Evolutionary conservation across 176 grass and related monocot genomes (phyloP).

Genomic region (Oryza officinalis): DNA sequence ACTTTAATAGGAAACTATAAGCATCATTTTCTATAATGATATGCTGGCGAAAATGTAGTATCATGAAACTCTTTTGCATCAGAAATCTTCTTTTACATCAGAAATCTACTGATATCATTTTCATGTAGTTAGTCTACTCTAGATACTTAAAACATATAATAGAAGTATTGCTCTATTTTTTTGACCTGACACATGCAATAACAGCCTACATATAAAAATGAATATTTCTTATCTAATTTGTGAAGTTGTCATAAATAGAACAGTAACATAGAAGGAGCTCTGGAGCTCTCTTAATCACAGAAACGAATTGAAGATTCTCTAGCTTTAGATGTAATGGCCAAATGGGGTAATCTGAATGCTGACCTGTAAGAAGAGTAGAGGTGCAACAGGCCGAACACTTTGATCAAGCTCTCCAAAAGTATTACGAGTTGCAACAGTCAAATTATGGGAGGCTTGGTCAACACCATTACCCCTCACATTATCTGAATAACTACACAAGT

Average conservation of each 20-base stretch:
- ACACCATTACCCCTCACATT: slow-evolving; percentile 70
- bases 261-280: background rate
- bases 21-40: background rate
- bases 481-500: slow-evolving; percentile 74
- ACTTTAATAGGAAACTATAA: background rate
- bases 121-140: background rate
- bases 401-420: slow-evolving; percentile 93
- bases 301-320: slow-evolving; percentile 3
- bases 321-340: slow-evolving; percentile 14
- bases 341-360: slow-evolving; percentile 26
- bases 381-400: slow-evolving; percentile 79
- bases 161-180: background rate
- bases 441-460: slow-evolving; percentile 86
- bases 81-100: background rate
- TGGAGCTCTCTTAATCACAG: background rate
- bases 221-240: background rate
- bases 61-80: background rate
- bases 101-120: background rate
- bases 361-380: slow-evolving; percentile 88
- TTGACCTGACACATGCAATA: slow-evolving; percentile 17
- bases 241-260: slow-evolving; percentile 5
- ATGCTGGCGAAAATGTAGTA: background rate
- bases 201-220: background rate
- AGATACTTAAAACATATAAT: background rate
- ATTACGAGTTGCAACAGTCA: slow-evolving; percentile 93